Evolutionary conservation across 2,329 filamentous ascomycete species (phyloP), one percentile per base, ranked within the genome.

Genomic region (Penicillium polonicum): DNA sequence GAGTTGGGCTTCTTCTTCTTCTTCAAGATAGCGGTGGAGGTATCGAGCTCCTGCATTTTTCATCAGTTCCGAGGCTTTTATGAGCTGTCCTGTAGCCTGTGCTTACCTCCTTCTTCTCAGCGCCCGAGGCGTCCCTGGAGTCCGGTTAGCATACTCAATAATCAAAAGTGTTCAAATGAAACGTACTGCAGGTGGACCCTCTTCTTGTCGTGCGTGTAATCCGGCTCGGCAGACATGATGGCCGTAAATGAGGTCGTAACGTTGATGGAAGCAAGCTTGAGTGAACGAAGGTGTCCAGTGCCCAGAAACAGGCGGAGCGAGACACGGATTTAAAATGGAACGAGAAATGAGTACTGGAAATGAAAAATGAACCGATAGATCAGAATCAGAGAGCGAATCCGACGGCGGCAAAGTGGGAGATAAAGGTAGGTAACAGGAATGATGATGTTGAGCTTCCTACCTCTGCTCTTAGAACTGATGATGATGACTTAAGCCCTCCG

Each of bases 1-100:
- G 93, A 95, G 81, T 99, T 99, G 70, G 92, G 92, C 91, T 99
- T 99, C 92, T 99, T 99, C 89, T 99, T 99, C 86, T 97, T 97
- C 84, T 97, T 97, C 72, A 99, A 86, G 70, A 99, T 99, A 68
- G 94, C 94, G 45, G 94, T 99, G 52, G 94, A 87, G 62, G 88
- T 91, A 74, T 96, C 94, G 76, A 97, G 90, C 71, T 91, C 88
- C 88, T 95, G 71, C 59, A 35, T 44, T 63, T 58, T 35, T 44
- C 36, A 59, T 71, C 53, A 69, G 64, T 53, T 60, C 44, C 19
- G 33, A 33, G 59, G 42, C 39, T 21, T 58, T 73, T 81, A 68
- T 54, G 58, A 65, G 78, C 85, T 74, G 57, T 52, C 45, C 52
- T 50, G 38, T 15, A 41, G 27, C 50, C 35, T 38, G 55, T 54